phyloP scores from a whole-genome alignment of 768 basidiomycete species.

The Leccinum arenicola region DNA sequence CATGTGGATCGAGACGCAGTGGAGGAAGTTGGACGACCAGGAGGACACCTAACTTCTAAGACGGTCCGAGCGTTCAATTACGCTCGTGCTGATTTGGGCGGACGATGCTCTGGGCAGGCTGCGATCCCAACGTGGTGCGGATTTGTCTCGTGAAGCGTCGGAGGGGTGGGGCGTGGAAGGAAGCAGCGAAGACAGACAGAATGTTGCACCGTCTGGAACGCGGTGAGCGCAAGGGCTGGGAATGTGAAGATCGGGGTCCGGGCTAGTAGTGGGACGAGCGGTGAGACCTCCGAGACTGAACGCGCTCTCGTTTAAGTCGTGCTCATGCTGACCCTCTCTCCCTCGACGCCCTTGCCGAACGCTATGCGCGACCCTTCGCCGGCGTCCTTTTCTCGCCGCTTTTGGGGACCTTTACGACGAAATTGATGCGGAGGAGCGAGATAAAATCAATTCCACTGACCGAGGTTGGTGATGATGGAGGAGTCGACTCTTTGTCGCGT shows the following conservation, averaged over 20 bases:
- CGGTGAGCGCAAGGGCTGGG: conserved; percentile 12
- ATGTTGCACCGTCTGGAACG: conserved; percentile 6
- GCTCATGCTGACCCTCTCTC: conserved; percentile 37
- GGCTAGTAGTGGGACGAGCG: conserved; percentile 8
- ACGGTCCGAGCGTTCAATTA: conserved; percentile 28
- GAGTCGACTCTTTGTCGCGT: conserved; percentile 98
- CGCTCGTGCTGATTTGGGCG: conserved; percentile 2
- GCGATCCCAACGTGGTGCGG: conserved; percentile 46
- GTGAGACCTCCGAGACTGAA: conserved; percentile 35
- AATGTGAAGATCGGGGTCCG: conserved; percentile 20
- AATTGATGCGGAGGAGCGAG: conserved; percentile 60
- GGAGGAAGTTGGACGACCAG: neutral
- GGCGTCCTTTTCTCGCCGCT: conserved; percentile 79
- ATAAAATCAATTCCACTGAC: conserved; percentile 88
- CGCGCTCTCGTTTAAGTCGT: conserved; percentile 46
- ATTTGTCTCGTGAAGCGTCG: conserved; percentile 16
- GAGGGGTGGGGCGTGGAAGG: conserved; percentile 9
- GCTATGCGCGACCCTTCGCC: conserved; percentile 60
- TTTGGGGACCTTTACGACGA: conserved; percentile 77
- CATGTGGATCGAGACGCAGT: neutral
- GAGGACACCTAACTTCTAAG: conserved; percentile 7
- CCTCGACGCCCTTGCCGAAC: conserved; percentile 44
- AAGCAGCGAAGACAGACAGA: neutral
- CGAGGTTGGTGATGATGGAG: conserved; percentile 86
- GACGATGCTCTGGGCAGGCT: conserved; percentile 20